Evolutionary conservation across 2,329 filamentous ascomycete species (phyloP), one percentile per base, ranked within the genome.

Genomic region (Chaetothyriales sp.): DNA sequence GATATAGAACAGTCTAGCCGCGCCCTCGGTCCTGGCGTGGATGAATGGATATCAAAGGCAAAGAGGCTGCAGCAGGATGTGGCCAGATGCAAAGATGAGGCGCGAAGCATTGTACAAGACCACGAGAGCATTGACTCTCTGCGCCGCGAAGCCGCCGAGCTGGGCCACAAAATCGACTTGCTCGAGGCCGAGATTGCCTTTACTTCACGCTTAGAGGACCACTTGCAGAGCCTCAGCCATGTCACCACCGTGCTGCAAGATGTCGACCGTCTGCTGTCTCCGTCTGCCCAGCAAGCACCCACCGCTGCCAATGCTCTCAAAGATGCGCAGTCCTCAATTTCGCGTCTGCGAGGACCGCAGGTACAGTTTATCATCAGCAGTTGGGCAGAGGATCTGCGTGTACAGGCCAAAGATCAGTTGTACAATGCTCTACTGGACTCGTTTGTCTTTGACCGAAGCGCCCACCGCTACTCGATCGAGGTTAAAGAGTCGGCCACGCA

Each of bases 51-150:
- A 51, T 70, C 75, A 48, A 86, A 92, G 65, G 87, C 89, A 46
- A 86, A 86, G 66, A 79, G 82, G 49, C 77, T 95, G 6, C 86
- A 94, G 65, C 78, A 82, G 55, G 90, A 95, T 63, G 90, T 95
- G 57, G 79, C 86, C 60, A 78, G 79, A 46, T 90, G 87, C 20
- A 83, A 86, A 61, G 76, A 78, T 15, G 81, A 88, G 36, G 88
- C 90, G 19, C 81, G 81, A 61, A 81, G 88, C 52, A 93, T 96
- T 52, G 77, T 90, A 4, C 77, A 81, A 44, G 79, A 87, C 60
- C 82, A 88, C 49, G 83, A 90, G 61, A 78, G 74, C 25, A 80
- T 82, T 10, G 78, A 80, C 54, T 70, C 73, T 43, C 70, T 86
- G 20, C 73, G 84, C 46, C 74, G 76, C 47, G 71, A 79, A 52